Evolutionary conservation across 352 stramenopile genomes (phyloP).

Genomic region (Globisporangium radiosum): DNA sequence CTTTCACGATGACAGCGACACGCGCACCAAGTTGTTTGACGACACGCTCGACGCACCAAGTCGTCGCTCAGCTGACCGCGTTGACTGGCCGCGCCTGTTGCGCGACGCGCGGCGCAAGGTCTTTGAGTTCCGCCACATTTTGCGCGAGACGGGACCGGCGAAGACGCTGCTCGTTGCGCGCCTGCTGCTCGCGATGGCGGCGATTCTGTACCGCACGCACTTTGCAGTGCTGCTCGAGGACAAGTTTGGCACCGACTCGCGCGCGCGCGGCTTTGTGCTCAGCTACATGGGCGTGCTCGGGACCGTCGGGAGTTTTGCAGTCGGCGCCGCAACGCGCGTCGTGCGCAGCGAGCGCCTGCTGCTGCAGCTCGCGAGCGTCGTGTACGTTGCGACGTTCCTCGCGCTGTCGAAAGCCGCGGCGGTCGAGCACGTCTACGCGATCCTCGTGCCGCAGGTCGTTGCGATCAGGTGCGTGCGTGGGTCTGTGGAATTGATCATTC

Average conservation of each 20-base stretch:
- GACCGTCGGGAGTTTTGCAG: conserved; percentile 53
- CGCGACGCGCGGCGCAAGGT: conserved; percentile 48
- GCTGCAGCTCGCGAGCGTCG: conserved; percentile 51
- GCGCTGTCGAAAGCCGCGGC: conserved; percentile 44
- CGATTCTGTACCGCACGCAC: conserved; percentile 73
- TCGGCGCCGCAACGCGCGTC: conserved; percentile 40
- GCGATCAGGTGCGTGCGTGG: conserved; percentile 39
- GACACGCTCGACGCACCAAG: not conserved
- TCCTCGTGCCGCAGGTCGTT: conserved; percentile 62
- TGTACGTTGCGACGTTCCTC: conserved; percentile 72
- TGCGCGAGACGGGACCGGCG: conserved; percentile 53
- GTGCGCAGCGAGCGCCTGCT: conserved; percentile 51
- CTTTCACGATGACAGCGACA: conserved; percentile 21
- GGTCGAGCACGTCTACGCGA: conserved; percentile 43
- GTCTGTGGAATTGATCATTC: conserved; percentile 1
- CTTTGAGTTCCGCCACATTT: conserved; percentile 51
- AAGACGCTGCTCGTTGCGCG: conserved; percentile 65
- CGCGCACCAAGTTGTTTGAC: not conserved
- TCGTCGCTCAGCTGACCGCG: not conserved
- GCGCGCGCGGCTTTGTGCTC: conserved; percentile 56
- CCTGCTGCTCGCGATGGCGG: conserved; percentile 65
- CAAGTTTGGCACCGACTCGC: conserved; percentile 67
- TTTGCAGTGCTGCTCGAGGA: conserved; percentile 75
- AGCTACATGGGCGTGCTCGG: conserved; percentile 79
- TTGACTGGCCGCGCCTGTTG: conserved; percentile 32